Evolutionary conservation across 371 early-diverging fungal species (phyloP).

Genomic region (Mortierella polycephala): DNA sequence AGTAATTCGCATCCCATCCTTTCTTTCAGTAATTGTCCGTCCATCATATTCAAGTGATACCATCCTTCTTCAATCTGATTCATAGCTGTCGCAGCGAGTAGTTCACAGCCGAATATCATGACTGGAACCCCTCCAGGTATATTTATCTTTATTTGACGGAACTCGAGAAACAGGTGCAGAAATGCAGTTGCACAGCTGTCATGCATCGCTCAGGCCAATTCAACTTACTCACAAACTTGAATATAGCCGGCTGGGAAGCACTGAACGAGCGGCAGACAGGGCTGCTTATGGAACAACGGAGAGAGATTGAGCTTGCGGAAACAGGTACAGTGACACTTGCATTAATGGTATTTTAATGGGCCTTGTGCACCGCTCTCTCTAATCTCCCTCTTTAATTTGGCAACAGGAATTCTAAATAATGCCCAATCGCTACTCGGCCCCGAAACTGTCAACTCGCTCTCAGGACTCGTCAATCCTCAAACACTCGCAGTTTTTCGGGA

Average conservation of each 20-base stretch:
- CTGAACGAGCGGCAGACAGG: slow-evolving; percentile 50
- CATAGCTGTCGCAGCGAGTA: neutral
- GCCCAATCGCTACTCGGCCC: slow-evolving; percentile 47
- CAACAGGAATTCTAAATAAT: slow-evolving; percentile 45
- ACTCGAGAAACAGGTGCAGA: neutral
- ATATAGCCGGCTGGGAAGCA: slow-evolving; percentile 49
- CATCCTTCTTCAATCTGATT: neutral
- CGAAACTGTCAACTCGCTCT: slow-evolving; percentile 28
- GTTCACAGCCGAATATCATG: slow-evolving; percentile 8
- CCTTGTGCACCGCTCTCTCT: neutral
- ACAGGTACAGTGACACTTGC: slow-evolving; percentile 26
- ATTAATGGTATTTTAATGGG: neutral
- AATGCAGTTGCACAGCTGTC: neutral
- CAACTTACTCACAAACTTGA: neutral
- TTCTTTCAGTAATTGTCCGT: no score
- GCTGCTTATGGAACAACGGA: slow-evolving; percentile 36
- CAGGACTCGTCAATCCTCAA: slow-evolving; percentile 48
- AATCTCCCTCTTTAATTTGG: neutral
- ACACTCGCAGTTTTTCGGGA: slow-evolving; percentile 49
- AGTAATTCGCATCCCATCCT: no score
- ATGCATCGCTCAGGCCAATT: neutral
- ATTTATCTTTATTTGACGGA: neutral
- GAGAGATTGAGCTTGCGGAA: slow-evolving; percentile 48
- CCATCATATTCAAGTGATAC: no score
- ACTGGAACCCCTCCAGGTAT: slow-evolving; percentile 38